phyloP scores from a whole-genome alignment of 306 rosid genomes.

The Spatholobus suberectus region DNA sequence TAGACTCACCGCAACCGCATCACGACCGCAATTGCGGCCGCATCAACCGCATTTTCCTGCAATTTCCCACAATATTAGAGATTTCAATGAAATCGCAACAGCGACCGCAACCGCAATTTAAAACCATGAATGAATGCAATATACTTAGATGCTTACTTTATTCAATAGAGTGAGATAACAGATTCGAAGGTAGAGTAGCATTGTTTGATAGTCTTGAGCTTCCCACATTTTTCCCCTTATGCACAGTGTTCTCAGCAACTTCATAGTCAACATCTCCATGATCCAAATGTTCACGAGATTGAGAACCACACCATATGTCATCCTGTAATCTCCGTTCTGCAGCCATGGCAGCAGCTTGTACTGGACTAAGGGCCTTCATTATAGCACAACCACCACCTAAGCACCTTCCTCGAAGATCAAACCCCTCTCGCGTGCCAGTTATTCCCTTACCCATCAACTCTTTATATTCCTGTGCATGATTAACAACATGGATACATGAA shows the following conservation, averaged over 20 bases:
- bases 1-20: no score
- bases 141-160: slow-evolving; percentile 60
- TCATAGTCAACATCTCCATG: slow-evolving; percentile 55
- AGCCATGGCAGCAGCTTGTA: slow-evolving; percentile 99
- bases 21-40: no score
- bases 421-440: slow-evolving; percentile 75
- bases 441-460: slow-evolving; percentile 86
- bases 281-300: slow-evolving; percentile 54
- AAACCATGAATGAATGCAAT: no score
- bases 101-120: no score
- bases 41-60: no score
- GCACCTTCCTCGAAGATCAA: slow-evolving; percentile 90
- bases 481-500: slow-evolving; percentile 14
- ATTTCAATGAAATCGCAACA: no score
- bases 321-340: slow-evolving; percentile 95
- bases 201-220: slow-evolving; percentile 33
- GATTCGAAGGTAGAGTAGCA: slow-evolving; percentile 40
- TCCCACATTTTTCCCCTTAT: slow-evolving; percentile 43
- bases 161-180: slow-evolving; percentile 68
- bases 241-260: slow-evolving; percentile 45
- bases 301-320: slow-evolving; percentile 94
- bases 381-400: slow-evolving; percentile 84
- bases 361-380: slow-evolving; percentile 82
- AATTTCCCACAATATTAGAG: no score
- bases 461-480: slow-evolving; percentile 74